Evolutionary conservation across 2,329 filamentous ascomycete species (phyloP).

Genomic region (Lomentospora prolificans): DNA sequence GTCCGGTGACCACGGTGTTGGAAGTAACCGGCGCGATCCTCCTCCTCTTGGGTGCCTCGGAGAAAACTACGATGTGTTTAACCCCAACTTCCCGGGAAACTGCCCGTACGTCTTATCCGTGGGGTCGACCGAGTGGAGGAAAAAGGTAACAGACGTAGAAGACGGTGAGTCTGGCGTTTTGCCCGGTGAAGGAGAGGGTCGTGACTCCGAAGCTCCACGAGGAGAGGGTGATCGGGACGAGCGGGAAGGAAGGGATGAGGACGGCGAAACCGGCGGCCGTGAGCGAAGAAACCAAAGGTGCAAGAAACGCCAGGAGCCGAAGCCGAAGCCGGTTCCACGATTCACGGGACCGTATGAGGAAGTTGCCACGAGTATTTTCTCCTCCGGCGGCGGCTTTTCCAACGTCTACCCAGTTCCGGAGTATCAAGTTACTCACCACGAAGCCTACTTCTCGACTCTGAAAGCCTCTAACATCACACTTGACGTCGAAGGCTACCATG

Average conservation of each 20-base stretch:
- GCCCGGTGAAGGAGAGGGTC: too few relatives aligned
- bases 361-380: slow-evolving; percentile 23
- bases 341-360: slow-evolving; percentile 9
- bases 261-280: not conserved
- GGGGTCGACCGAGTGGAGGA: slow-evolving; percentile 34
- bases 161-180: too few relatives aligned
- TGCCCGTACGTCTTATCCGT: slow-evolving; percentile 42
- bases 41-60: slow-evolving; percentile 13
- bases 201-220: not conserved
- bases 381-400: slow-evolving; percentile 38
- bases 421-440: slow-evolving; percentile 34
- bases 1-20: slow-evolving; percentile 18
- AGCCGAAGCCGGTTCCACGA: slow-evolving; percentile 5
- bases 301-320: slow-evolving; percentile 33
- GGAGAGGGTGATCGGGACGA: not conserved
- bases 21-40: slow-evolving; percentile 13
- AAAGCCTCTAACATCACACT: slow-evolving; percentile 19
- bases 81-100: slow-evolving; percentile 33
- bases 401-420: slow-evolving; percentile 35
- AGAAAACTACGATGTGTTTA: slow-evolving; percentile 30
- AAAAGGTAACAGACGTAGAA: slow-evolving; percentile 8
- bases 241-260: not conserved
- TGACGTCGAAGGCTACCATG: not conserved
- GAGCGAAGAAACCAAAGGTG: slow-evolving; percentile 20
- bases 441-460: slow-evolving; percentile 26